Evolutionary conservation across 2,329 filamentous ascomycete species (phyloP).

Genomic region (Xylaria hypoxylon): DNA sequence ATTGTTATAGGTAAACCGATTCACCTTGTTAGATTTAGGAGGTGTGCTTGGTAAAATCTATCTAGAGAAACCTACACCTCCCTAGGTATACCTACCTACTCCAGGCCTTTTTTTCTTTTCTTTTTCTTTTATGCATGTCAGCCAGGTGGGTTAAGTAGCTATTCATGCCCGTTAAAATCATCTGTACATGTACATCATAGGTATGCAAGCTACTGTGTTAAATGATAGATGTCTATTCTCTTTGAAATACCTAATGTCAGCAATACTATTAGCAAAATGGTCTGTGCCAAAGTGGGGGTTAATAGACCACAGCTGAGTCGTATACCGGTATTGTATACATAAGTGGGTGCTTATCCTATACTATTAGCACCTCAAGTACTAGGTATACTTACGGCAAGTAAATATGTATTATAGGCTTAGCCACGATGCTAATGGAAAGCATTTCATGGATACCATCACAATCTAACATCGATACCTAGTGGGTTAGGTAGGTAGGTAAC

Average conservation of each 20-base stretch:
- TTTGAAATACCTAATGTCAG: conserved; percentile 9
- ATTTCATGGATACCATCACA: conserved; percentile 37
- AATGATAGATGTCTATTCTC: not conserved
- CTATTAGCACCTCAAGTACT: too few relatives aligned
- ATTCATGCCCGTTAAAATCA: too few relatives aligned
- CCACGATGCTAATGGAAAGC: conserved; percentile 29
- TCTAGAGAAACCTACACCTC: conserved; percentile 5
- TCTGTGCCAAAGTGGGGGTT: conserved; percentile 1
- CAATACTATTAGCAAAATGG: conserved; percentile 1
- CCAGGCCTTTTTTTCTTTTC: not conserved
- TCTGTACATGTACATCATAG: not conserved
- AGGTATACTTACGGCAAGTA: too few relatives aligned
- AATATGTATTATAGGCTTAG: conserved; percentile 6
- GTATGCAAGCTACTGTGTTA: not conserved
- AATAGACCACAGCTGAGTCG: conserved; percentile 8
- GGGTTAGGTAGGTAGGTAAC: conserved; percentile 43
- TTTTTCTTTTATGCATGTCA: too few relatives aligned
- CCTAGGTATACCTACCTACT: not conserved
- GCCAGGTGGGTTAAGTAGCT: too few relatives aligned
- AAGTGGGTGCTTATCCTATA: not conserved
- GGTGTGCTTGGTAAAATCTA: not conserved
- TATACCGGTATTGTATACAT: not conserved
- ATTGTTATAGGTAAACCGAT: not conserved
- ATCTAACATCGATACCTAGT: conserved; percentile 27
- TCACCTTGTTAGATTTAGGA: conserved; percentile 1